phyloP scores from a whole-genome alignment of 805 yeast genomes.

The Saccharomyces kudriavzevii region DNA sequence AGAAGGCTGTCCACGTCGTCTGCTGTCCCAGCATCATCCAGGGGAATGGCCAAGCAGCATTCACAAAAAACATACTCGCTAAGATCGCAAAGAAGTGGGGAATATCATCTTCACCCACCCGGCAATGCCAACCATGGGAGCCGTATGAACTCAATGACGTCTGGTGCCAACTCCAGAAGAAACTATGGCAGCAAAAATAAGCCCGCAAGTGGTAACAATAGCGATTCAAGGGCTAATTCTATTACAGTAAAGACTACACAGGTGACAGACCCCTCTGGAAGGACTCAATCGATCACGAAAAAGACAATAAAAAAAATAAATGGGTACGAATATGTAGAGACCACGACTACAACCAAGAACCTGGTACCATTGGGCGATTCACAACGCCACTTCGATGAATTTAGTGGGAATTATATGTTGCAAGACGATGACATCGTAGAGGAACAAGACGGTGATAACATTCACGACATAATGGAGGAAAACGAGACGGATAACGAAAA shows the following conservation, averaged over 20 bases:
- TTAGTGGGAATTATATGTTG: conserved; percentile 19
- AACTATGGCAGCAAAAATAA: neutral
- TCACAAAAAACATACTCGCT: conserved; percentile 14
- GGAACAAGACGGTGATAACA: conserved; percentile 1
- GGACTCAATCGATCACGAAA: conserved; percentile 48
- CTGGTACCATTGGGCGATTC: conserved; percentile 18
- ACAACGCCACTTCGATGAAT: conserved; percentile 27
- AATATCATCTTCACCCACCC: neutral
- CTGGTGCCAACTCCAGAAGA: conserved; percentile 2
- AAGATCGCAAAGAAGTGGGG: conserved; percentile 13
- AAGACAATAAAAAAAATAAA: conserved; percentile 44
- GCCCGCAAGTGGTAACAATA: neutral
- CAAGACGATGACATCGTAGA: conserved; percentile 9
- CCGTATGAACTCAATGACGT: conserved; percentile 18
- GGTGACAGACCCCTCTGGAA: conserved; percentile 42
- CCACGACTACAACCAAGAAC: conserved; percentile 35
- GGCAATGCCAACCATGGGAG: neutral
- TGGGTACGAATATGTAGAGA: conserved; percentile 41
- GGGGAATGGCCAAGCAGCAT: neutral
- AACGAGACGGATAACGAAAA: conserved; percentile 22
- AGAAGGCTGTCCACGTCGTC: neutral
- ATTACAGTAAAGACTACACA: conserved; percentile 43
- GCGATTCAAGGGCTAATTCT: conserved; percentile 24
- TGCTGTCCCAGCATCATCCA: neutral
- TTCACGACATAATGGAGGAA: conserved; percentile 11